These are phyloP conservation scores for Rhizopogon parksii DNA, from an alignment of 1,284 basidiomycete genomes.

Conservation along the genomic window DNA sequence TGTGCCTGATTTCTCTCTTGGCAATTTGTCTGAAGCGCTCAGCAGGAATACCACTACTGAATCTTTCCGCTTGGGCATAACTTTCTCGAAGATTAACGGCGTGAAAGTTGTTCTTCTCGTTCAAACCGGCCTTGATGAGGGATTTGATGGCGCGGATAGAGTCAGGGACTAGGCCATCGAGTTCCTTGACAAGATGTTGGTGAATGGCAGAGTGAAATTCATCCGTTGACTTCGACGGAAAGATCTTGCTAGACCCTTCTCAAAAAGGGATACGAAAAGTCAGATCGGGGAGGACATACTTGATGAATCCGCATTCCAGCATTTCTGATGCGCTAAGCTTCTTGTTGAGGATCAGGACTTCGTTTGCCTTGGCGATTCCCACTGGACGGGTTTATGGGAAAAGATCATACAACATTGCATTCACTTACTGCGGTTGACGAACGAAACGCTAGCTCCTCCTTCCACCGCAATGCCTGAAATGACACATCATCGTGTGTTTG, in stretches of 20 bases:
- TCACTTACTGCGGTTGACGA: conserved; percentile 51
- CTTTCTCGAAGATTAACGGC: conserved; percentile 62
- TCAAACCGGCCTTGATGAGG: conserved; percentile 47
- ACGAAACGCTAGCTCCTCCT: conserved; percentile 61
- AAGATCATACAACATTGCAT: background rate
- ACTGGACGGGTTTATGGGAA: conserved; percentile 33
- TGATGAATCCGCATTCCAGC: conserved; percentile 55
- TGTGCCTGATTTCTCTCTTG: conserved; percentile 59
- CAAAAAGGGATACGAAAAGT: background rate
- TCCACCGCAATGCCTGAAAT: conserved; percentile 52
- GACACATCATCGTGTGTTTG: background rate
- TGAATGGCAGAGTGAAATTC: conserved; percentile 50
- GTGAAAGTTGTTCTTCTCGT: conserved; percentile 60
- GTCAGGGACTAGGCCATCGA: conserved; percentile 48
- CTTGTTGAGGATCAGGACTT: conserved; percentile 61
- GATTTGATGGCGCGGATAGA: conserved; percentile 48
- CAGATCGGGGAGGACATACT: conserved; percentile 34
- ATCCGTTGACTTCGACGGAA: conserved; percentile 44
- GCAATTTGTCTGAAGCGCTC: conserved; percentile 52
- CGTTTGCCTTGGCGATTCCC: conserved; percentile 62
- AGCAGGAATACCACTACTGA: conserved; percentile 51
- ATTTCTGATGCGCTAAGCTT: conserved; percentile 57
- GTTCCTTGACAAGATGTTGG: conserved; percentile 40
- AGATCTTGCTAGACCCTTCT: conserved; percentile 44
- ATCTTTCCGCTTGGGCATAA: conserved; percentile 58